phyloP scores from a whole-genome alignment of 352 stramenopile species.

The Globisporangium okanoganense region DNA sequence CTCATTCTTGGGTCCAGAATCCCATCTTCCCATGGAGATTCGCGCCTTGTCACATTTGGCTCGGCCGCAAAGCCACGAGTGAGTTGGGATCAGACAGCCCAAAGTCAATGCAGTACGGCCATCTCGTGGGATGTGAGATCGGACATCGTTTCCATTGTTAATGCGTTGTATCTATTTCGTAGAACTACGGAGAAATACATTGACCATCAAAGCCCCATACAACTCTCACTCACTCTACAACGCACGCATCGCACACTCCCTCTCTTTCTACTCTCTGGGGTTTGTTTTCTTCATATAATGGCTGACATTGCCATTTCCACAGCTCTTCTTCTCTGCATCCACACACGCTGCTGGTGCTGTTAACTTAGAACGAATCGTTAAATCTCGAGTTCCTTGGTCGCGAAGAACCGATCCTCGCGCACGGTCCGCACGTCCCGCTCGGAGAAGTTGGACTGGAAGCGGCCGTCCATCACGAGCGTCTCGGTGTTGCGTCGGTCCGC shows the following conservation, averaged over 20 bases:
- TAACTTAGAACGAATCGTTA: slow-evolving; percentile 5
- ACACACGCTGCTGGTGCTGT: neutral
- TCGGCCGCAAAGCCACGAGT: neutral
- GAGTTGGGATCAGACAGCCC: neutral
- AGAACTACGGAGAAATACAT: neutral
- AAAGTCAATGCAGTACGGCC: too few relatives aligned
- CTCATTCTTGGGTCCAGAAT: too few relatives aligned
- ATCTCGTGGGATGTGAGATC: too few relatives aligned
- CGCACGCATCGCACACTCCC: neutral
- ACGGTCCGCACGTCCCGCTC: slow-evolving; percentile 30
- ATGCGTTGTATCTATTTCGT: neutral
- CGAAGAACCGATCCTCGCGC: slow-evolving; percentile 21
- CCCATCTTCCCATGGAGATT: too few relatives aligned
- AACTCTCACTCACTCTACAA: neutral
- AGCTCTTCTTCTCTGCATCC: neutral
- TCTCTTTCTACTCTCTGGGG: neutral
- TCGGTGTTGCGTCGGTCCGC: slow-evolving; percentile 66
- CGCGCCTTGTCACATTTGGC: neutral
- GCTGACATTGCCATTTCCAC: neutral
- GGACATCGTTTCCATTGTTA: too few relatives aligned
- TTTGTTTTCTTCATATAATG: neutral
- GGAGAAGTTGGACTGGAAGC: slow-evolving; percentile 65
- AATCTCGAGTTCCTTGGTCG: slow-evolving; percentile 14
- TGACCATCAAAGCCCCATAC: neutral
- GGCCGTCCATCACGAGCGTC: slow-evolving; percentile 48